Conservation (phyloP, 2,329 filamentous ascomycete species). For the Xylogone sp. region DNA sequence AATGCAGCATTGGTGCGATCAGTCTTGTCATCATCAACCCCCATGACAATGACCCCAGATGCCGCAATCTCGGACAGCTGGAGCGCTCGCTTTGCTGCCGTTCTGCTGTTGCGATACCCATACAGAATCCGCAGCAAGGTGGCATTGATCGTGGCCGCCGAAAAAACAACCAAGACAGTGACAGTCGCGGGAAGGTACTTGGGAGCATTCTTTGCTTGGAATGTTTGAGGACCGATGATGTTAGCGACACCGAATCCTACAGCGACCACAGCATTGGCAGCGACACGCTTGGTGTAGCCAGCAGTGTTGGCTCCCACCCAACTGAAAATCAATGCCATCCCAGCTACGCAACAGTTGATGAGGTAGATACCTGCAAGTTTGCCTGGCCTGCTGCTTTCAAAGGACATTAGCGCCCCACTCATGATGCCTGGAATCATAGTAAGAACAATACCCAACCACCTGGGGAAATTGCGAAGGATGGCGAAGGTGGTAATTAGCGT, state of each 20-base stretch:
- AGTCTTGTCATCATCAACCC: neutral
- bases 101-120: neutral
- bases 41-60: neutral
- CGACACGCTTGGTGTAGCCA: conserved; percentile 44
- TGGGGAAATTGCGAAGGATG: conserved; percentile 35
- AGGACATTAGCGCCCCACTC: conserved; percentile 38
- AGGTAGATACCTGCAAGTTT: conserved; percentile 39
- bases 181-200: conserved; percentile 48
- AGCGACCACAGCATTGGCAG: conserved; percentile 41
- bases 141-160: neutral
- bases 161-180: conserved; percentile 36
- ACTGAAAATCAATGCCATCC: conserved; percentile 34
- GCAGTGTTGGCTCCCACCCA: conserved; percentile 19
- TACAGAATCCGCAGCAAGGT: neutral
- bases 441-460: conserved; percentile 37
- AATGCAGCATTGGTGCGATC: neutral
- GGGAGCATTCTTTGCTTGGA: conserved; percentile 44
- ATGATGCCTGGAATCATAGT: conserved; percentile 42
- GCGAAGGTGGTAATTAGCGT: conserved; percentile 34
- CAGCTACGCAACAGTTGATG: conserved; percentile 37
- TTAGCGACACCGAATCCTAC: conserved; percentile 49
- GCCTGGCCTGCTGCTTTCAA: conserved; percentile 34
- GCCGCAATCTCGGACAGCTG: neutral
- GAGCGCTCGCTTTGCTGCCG: neutral
- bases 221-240: conserved; percentile 53